Conservation (phyloP, 1,284 basidiomycete species). For the Naganishia liquefaciens region DNA sequence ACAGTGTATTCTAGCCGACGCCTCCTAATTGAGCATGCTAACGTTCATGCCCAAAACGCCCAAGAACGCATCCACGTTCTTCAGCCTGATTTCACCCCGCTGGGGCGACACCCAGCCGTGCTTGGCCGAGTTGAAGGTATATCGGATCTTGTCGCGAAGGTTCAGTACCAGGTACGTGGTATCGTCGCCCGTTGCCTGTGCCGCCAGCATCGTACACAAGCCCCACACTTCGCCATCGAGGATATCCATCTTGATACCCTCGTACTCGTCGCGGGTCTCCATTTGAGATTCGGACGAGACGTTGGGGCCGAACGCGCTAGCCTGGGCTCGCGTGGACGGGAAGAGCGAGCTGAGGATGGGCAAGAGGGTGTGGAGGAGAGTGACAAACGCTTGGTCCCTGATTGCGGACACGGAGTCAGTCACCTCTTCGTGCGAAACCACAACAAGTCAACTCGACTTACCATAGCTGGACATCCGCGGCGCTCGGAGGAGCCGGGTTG, state of each 20-base stretch:
- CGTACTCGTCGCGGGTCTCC: slow-evolving; percentile 64
- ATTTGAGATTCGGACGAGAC: slow-evolving; percentile 49
- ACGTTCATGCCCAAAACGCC: slow-evolving; percentile 27
- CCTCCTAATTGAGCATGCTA: slow-evolving; percentile 26
- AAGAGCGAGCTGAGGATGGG: slow-evolving; percentile 78
- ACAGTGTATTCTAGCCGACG: no score
- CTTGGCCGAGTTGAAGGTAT: slow-evolving; percentile 51
- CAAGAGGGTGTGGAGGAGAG: slow-evolving; percentile 75
- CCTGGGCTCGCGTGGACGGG: slow-evolving; percentile 76
- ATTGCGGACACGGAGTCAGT: slow-evolving; percentile 1
- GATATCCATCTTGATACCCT: slow-evolving; percentile 60
- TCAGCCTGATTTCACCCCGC: slow-evolving; percentile 50
- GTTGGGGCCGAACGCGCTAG: slow-evolving; percentile 58
- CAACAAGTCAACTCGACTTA: slow-evolving; percentile 54
- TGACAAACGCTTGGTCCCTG: slow-evolving; percentile 80
- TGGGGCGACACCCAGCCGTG: slow-evolving; percentile 41
- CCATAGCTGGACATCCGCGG: slow-evolving; percentile 84
- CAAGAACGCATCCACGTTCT: slow-evolving; percentile 55
- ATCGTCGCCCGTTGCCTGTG: slow-evolving; percentile 81
- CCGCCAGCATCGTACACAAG: slow-evolving; percentile 68
- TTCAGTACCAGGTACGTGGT: slow-evolving; percentile 78
- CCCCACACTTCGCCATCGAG: slow-evolving; percentile 55
- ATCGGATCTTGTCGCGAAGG: slow-evolving; percentile 74
- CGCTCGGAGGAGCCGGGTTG: slow-evolving; percentile 56
- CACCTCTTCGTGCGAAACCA: background rate